phyloP scores from a whole-genome alignment of 495 filamentous ascomycete species.

The Parmelia sp. region DNA sequence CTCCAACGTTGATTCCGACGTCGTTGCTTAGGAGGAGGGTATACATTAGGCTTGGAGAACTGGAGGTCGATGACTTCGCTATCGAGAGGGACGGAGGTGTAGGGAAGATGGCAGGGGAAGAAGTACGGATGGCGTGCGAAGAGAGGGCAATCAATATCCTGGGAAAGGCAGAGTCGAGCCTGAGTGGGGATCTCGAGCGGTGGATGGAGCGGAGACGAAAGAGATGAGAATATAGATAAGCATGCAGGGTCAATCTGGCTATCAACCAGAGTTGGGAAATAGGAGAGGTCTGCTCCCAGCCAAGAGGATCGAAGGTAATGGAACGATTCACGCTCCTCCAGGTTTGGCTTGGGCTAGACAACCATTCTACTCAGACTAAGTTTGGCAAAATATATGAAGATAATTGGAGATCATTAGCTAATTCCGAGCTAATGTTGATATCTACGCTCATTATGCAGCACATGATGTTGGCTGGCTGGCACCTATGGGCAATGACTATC shows the following conservation, averaged over 20 bases:
- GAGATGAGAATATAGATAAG: neutral
- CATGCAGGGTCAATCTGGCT: neutral
- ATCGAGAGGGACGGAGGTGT: constrained; percentile 49
- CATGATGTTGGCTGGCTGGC: neutral
- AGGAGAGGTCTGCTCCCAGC: neutral
- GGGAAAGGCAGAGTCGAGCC: constrained; percentile 12
- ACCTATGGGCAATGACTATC: neutral
- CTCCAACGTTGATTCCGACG: constrained; percentile 21
- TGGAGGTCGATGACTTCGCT: constrained; percentile 54
- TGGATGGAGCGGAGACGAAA: constrained; percentile 5
- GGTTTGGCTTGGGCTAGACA: neutral
- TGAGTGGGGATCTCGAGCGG: constrained; percentile 13
- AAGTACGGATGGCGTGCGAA: constrained; percentile 37
- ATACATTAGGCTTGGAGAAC: constrained; percentile 41
- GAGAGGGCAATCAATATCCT: constrained; percentile 26
- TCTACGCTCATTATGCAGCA: neutral
- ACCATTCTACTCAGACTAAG: neutral
- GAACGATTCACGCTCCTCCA: neutral
- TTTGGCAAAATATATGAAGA: neutral
- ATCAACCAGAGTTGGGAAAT: too few species aligned
- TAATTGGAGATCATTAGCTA: neutral
- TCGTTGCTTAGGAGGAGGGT: constrained; percentile 38
- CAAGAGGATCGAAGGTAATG: neutral
- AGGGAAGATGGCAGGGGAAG: constrained; percentile 42
- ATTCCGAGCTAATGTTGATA: neutral